Evolutionary conservation across 2,329 filamentous ascomycete species (phyloP), one percentile per base, ranked within the genome.

Genomic region (Cordyceps pruinosa): DNA sequence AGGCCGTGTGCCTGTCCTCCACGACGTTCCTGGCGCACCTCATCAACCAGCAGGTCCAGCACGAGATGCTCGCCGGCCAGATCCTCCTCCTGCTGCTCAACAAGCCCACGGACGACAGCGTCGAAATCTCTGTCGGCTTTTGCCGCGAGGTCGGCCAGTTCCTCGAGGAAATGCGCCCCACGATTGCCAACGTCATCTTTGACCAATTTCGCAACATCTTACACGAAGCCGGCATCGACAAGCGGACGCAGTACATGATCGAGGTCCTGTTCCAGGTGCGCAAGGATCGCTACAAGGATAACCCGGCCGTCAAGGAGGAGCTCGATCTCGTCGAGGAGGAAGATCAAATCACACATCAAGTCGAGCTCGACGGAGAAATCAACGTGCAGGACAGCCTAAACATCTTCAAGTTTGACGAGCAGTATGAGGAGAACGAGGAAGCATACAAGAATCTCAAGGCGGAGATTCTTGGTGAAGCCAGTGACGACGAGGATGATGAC

Each of bases 171-270:
- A 96, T 97, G 91, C 95, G 90, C 68, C 82, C 86, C 1, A 82
- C 89, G 12, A 96, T 97, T 66, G 86, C 91, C 30, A 83, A 93
- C 63, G 89, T 88, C 25, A 90, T 99, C 8, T 99, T 96, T 68
- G 94, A 99, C 67, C 92, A 96, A 71, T 96, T 99, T 77, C 80
- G 94, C 65, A 93, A 88, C 65, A 97, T 97, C 61, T 77, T 99
- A 9, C 93, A 99, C 75, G 94, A 99, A 72, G 91, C 91, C 45
- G 92, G 94, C 68, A 96, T 99, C 70, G 93, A 97, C 69, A 97
- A 96, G 78, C 83, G 94, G 62, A 92, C 93, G n/a, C 94, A 99
- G 74, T 99, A 97, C 73, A 96, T 96, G 89, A 93, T 99, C 58
- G 94, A 99, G 71, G 94, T 97, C 6, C 75, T 99, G 44, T 99